Evolutionary conservation across 371 early-diverging fungal genomes (phyloP).

Genomic region (Nematocida homosporus): DNA sequence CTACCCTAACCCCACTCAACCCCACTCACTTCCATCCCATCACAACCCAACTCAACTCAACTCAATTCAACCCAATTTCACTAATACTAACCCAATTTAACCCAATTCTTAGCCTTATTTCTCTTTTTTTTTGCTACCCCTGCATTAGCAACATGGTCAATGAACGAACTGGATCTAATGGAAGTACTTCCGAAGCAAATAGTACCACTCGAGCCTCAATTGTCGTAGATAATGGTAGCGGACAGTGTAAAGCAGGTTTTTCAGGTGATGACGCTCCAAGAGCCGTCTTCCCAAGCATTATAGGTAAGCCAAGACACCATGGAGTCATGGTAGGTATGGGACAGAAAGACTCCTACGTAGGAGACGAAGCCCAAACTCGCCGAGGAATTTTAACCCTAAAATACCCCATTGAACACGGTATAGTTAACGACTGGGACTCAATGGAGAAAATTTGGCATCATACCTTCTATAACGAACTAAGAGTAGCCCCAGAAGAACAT

Average conservation of each 20-base stretch:
- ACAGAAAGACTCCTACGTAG: conserved; percentile 98
- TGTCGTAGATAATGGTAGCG: conserved; percentile 97
- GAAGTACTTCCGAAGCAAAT: no score
- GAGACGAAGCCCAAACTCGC: conserved; percentile 99
- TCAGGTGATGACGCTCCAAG: conserved; percentile 99
- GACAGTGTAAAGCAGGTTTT: conserved; percentile 99
- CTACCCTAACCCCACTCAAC: no score
- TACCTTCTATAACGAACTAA: conserved; percentile 83
- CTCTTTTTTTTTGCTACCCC: conserved; percentile 53
- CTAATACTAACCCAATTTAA: no score
- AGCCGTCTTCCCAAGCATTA: conserved; percentile 93
- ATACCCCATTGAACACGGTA: conserved; percentile 99
- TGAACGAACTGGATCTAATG: conserved; percentile 34
- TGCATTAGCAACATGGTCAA: conserved; percentile 58
- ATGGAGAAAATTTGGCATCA: conserved; percentile 99
- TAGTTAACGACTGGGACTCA: conserved; percentile 99
- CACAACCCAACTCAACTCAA: no score
- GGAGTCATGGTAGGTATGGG: conserved; percentile 99
- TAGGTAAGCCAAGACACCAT: conserved; percentile 96
- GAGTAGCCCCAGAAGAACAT: conserved; percentile 87
- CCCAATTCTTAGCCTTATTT: conserved; percentile 36
- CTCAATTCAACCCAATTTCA: no score
- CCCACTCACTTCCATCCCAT: no score
- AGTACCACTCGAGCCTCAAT: no score
- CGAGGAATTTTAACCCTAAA: conserved; percentile 95